Evolutionary conservation across 2,329 filamentous ascomycete species (phyloP), one percentile per base, ranked within the genome.

Genomic region (Immersiporthe knoxdaviesiana): DNA sequence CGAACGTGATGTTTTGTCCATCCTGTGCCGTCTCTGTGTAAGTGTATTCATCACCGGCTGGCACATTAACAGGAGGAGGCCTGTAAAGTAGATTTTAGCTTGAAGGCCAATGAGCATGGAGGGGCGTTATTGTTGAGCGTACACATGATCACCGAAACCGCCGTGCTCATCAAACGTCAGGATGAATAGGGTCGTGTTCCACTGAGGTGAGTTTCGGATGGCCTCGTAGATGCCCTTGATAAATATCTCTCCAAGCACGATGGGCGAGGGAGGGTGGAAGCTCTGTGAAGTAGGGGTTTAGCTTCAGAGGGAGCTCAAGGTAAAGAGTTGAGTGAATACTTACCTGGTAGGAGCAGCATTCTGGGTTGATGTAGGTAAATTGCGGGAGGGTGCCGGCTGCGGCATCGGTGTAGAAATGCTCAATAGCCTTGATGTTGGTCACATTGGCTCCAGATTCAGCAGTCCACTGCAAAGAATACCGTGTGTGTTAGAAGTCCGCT

Each of bases 361-460:
- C 81, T 4, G 83, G 82, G 73, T 83, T 87, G 76, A 84, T 79
- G 74, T 84, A 85, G 72, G 79, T 81, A 67, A 84, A 82, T 54
- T 78, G 75, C 6, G 82, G 79, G 1, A 85, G 77, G 0, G 75
- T 78, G n/a, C 83, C 83, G 6, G 78, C 78, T 10, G 77, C 73
- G 5, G 83, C 83, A 72, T 84, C 83, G 4, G 72, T 71, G 73
- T 81, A 84, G 73, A 84, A 84, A 52, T 80, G 74, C 24, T 78
- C 75, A 4, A 84, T 72, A 1, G 78, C 76, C 16, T 60, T 61
- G 41, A 69, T 70, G 60, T 68, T 70, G 54, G 68, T 69, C 21
- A 30, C 58, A 4, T 66, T 66, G 50, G 63, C 50, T 11, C 68
- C 64, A 27, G 56, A 50, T 1, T 50, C 21, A 24, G 47, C 41